Base-by-base conservation (phyloP, 2,329 filamentous ascomycete species). In the Graphium sp. region DNA sequence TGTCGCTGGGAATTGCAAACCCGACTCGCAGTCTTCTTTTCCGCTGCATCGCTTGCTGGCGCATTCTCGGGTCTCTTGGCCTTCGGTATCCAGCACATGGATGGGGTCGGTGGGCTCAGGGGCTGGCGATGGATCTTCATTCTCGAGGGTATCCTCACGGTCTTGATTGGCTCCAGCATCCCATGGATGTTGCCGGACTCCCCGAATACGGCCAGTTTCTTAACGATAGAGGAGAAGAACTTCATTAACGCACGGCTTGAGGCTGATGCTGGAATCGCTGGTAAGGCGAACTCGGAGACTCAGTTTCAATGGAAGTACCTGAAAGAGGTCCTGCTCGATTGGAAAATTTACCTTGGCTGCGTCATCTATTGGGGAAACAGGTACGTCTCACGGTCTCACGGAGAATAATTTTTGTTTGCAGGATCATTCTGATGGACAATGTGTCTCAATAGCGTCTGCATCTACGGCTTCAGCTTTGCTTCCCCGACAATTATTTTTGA, bases 101-200 rank as follows among this genome's bases (percentile, higher is more conserved):
- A 73, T 28, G 75, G 74, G 1, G 44, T 75, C 1, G 74, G 62
- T 1, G 65, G 66, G 0, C 46, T 65, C 5, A 52, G 58, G 15
- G 69, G 70, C 3, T 76, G 69, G 67, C 60, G 63, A 7, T 77
- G 65, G 72, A 73, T 74, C 31, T 74, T 74, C 34, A 69, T 80
- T 22, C 60, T 79, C 5, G 72, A 80, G 49, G 80, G 80, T 2
- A 60, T 83, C 2, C 63, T 60, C 1, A 83, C 79, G 0, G 61
- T 82, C 1, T 2, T 83, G 2, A 62, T 83, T 5, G 81, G 79
- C 1, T 33, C 73, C 4, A 40, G 59, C 1, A 71, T 71, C 1
- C 84, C 77, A 50, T 85, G 71, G 56, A 58, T 74, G 36, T 67
- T 91, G 1, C 65, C 80, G 39, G 82, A 92, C 41, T 91, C 83